Evolutionary conservation across 2,329 filamentous ascomycete genomes (phyloP).

Genomic region (Colletotrichum somersetense): DNA sequence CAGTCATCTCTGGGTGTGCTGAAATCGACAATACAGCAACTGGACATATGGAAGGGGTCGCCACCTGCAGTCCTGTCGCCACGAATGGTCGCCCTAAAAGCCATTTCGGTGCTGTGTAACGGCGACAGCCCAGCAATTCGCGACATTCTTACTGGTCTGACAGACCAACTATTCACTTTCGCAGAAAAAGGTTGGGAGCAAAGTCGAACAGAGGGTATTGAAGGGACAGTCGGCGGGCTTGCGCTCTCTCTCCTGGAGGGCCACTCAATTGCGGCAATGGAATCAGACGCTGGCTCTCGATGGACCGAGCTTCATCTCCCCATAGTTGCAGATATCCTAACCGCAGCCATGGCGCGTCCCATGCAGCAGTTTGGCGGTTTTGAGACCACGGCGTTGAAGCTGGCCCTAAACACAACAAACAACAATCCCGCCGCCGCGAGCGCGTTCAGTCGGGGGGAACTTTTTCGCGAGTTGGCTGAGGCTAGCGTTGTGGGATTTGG

Average conservation of each 20-base stretch:
- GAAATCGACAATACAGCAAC: conserved; percentile 63
- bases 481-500: conserved; percentile 66
- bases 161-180: conserved; percentile 43
- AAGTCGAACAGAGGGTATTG: conserved; percentile 29
- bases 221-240: conserved; percentile 41
- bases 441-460: conserved; percentile 72
- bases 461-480: conserved; percentile 63
- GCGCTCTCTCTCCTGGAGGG: conserved; percentile 66
- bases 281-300: conserved; percentile 49
- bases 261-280: conserved; percentile 62
- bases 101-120: conserved; percentile 53
- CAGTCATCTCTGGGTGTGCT: conserved; percentile 69
- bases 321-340: conserved; percentile 63
- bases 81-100: conserved; percentile 72
- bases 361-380: conserved; percentile 55
- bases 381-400: conserved; percentile 69
- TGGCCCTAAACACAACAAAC: conserved; percentile 89
- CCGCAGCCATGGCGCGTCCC: conserved; percentile 53
- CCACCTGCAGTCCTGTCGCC: conserved; percentile 68
- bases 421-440: conserved; percentile 78
- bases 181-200: conserved; percentile 35
- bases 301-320: conserved; percentile 66
- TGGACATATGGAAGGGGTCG: conserved; percentile 71
- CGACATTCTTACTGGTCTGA: conserved; percentile 35
- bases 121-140: conserved; percentile 26